Conservation (phyloP, 2,329 filamentous ascomycete species). For the Ceratocystis huliohia region DNA sequence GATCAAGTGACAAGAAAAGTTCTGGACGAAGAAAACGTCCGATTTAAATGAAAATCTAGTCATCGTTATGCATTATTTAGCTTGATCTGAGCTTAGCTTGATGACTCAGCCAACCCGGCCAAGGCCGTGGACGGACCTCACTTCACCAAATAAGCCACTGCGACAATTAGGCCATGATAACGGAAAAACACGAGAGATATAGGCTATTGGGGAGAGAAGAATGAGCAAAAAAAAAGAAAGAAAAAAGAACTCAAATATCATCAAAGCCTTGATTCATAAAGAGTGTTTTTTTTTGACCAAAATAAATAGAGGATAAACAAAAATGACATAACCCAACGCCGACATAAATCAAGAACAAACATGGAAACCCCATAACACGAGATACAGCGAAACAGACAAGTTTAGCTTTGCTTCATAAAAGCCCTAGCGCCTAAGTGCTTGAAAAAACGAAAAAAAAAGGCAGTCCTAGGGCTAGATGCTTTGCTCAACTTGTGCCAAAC, state of each 20-base stretch:
- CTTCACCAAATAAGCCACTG: neutral
- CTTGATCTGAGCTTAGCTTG: neutral
- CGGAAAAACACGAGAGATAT: neutral
- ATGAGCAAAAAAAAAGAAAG: neutral
- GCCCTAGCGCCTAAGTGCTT: neutral
- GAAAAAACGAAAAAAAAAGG: no score
- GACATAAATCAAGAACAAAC: constrained; percentile 2
- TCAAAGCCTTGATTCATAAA: neutral
- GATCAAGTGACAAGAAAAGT: neutral
- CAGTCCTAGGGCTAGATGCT: neutral
- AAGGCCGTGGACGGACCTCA: neutral
- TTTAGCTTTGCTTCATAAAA: neutral
- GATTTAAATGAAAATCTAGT: neutral
- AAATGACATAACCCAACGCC: constrained; percentile 3
- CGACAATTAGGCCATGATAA: neutral
- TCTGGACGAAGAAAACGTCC: neutral
- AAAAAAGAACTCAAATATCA: neutral
- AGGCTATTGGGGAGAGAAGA: no score
- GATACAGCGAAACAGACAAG: neutral
- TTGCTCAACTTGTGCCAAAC: neutral
- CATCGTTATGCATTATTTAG: neutral
- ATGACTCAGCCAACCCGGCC: constrained; percentile 2
- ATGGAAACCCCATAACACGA: neutral
- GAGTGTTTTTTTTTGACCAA: neutral
- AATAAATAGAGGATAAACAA: neutral